Conservation (phyloP, 2,329 filamentous ascomycete species). For the Pestalotiopsis sp. region DNA sequence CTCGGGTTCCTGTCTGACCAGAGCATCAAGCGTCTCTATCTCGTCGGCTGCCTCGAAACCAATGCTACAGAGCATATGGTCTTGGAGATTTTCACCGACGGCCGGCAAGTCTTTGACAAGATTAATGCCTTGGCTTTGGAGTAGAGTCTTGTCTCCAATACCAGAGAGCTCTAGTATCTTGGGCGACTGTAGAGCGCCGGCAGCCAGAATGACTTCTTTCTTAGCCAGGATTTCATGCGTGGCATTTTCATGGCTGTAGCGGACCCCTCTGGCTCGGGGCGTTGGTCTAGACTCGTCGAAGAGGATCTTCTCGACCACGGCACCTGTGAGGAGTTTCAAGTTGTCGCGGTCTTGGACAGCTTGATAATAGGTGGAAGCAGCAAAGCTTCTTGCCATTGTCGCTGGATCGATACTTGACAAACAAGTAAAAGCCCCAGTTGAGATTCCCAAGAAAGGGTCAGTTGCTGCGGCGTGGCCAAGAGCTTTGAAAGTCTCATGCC, state of each 20-base stretch:
- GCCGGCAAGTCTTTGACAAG: no score
- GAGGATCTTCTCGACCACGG: not conserved
- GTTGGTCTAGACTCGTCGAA: not conserved
- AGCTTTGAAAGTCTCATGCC: not conserved
- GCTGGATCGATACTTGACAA: not conserved
- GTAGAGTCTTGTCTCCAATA: no score
- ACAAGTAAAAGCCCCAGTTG: not conserved
- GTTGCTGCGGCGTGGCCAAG: not conserved
- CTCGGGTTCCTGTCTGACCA: no score
- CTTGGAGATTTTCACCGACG: no score
- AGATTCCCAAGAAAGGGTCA: not conserved
- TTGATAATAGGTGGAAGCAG: not conserved
- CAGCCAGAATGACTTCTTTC: no score
- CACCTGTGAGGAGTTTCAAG: not conserved
- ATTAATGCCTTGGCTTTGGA: no score
- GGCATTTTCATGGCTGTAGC: not conserved
- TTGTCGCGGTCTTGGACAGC: not conserved
- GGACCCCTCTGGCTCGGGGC: no score
- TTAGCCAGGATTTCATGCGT: not conserved
- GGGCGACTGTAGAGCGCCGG: no score
- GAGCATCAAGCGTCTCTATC: no score
- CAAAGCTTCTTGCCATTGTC: not conserved
- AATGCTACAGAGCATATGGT: no score
- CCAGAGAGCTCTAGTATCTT: no score
- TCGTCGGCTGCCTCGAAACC: no score